Evolutionary conservation across 768 basidiomycete genomes (phyloP), one percentile per base, ranked within the genome.

Genomic region (Lactarius quietus): DNA sequence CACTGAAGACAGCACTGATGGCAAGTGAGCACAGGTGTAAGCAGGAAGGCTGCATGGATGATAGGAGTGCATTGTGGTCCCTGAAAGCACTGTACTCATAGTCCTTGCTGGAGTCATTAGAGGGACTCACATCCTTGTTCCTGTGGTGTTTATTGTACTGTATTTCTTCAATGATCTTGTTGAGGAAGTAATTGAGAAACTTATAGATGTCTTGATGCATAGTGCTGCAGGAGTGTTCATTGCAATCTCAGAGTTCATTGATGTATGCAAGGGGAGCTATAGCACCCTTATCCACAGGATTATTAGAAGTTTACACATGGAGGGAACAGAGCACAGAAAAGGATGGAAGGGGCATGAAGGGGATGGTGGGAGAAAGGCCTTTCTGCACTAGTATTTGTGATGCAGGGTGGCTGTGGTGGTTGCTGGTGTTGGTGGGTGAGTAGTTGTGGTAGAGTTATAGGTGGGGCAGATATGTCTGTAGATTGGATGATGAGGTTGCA

Each of bases 141-240:
- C n/a, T n/a, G 76, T 70, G 69, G 33, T 68, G 86, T 72, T 76
- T 81, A 63, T 89, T 88, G 66, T 86, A 84, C 72, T 95, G 92
- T 69, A 96, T 84, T 74, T 98, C 95, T 76, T 98, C 96, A 38
- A 94, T 89, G 57, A 99, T 88, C 74, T 83, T 87, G 76, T 99
- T 99, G 61, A 99, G 79, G 31, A 98, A 78, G 77, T 90, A 98
- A 74, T 95, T 97, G 48, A 98, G 81, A 76, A 99, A 98, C 76
- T 99, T 97, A 77, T 98, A 97, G 3, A 97, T 97, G 75, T 99
- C 97, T 74, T 99, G 97, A 74, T 99, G 97, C 84, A 91, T 90
- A 18, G 91, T 89, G 41, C 88, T 88, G 56, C 93, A 83, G 73
- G 98, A 99, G 54, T 89, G 81, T 71, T 94, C 93, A 76, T 98